A percentile compares a stretch with the other conserved stretches of the same genome.
These are phyloP conservation scores for Trichoderma sp. DNA, from an alignment of 2,329 filamentous ascomycete genomes.

Conservation along the genomic window DNA sequence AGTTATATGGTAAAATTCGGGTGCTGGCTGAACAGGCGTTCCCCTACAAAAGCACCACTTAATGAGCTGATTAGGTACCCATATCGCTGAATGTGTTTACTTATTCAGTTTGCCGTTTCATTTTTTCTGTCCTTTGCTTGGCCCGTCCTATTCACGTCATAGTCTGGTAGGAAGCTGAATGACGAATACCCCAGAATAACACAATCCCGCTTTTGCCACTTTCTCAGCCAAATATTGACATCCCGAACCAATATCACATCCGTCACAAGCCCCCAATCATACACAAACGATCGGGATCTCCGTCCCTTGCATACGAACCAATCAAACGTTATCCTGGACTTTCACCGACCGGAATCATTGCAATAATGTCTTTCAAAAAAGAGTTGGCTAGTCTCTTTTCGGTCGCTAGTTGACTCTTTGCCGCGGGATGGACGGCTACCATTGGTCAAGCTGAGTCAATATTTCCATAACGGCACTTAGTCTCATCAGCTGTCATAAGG, in stretches of 20 bases:
- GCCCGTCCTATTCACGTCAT: neutral
- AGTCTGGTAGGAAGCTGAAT: neutral
- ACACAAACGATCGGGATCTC: neutral
- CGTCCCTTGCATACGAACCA: neutral
- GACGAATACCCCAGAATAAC: neutral
- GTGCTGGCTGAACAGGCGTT: no score
- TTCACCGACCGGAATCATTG: neutral
- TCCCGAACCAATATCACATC: neutral
- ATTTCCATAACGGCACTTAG: neutral
- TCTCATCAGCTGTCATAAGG: neutral
- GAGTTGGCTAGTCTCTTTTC: neutral
- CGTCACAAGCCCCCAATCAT: neutral
- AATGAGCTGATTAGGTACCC: no score
- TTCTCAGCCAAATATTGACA: neutral
- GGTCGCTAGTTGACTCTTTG: neutral
- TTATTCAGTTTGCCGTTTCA: no score
- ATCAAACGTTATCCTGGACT: neutral
- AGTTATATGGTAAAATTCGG: no score
- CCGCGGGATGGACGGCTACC: neutral
- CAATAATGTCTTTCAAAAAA: neutral
- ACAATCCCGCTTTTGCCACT: neutral
- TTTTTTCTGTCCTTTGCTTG: no score
- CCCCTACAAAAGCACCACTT: no score
- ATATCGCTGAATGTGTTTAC: no score
- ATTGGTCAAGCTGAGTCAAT: neutral